Base-by-base conservation (phyloP, 2,329 filamentous ascomycete genomes). In the Colletotrichum liaoningense region DNA sequence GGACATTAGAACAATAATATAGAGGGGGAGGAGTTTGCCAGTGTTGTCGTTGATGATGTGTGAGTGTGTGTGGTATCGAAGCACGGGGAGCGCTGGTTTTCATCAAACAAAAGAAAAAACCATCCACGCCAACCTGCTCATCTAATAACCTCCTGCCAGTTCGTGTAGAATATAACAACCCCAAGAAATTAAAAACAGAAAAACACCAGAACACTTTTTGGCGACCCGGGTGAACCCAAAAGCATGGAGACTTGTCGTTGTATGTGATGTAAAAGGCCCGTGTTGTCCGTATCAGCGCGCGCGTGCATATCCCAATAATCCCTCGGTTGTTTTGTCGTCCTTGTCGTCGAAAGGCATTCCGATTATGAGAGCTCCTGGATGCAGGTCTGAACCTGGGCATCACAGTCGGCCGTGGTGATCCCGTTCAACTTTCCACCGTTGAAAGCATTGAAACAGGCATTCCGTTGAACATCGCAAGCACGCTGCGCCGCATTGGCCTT, bases 391-490 rank as follows among this genome's bases (percentile, higher is more conserved):
- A 90, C 84, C 81, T 93, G 91, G 5, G 82, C 77, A 74, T 87
- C 84, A 83, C 91, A 93, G 69, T 91, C 86, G n/a, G 78, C 75
- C 33, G 88, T 80, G 4, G 81, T 83, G 72, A 84, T 79, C 54
- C 84, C 84, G 4, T 78, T 75, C 16, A 83, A 76, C 63, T 80
- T 71, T 24, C 89, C 88, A 14, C 82, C 77, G 80, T 92, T 92
- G 69, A 88, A 88, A 33, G 86, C 86, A 75, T 90, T 82, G 14
- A 88, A 84, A 77, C 91, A 93, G 4, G 80, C 81, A 77, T 92
- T 92, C 83, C 90, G 88, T 83, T 93, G 90, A 72, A 91, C 87
- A 74, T 90, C 87, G 79, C 91, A 93, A 46, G 89, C 87, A 59
- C 91, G 86, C 81, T 91, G 87, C 54, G 88, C 81, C 24, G 91